Evolutionary conservation across 306 rosid species (phyloP).

Genomic region (Pyrus communis): DNA sequence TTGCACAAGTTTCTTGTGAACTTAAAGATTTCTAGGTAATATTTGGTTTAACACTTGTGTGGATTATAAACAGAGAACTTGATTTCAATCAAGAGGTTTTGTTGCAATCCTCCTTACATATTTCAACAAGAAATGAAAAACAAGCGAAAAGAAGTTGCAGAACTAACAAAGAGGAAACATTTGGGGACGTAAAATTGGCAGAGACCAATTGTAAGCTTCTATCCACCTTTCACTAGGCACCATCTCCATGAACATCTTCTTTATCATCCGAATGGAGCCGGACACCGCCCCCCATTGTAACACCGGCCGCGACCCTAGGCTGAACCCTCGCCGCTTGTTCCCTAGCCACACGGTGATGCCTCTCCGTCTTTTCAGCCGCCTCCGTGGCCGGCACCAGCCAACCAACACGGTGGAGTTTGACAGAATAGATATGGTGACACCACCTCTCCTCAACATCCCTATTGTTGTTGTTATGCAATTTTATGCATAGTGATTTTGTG

Average conservation of each 20-base stretch:
- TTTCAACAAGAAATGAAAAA: background rate
- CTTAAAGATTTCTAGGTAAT: background rate
- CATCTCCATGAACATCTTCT: slow-evolving; percentile 61
- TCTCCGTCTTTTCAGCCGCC: slow-evolving; percentile 48
- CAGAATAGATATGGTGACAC: slow-evolving; percentile 43
- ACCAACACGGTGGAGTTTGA: slow-evolving; percentile 40
- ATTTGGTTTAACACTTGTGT: background rate
- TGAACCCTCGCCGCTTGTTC: slow-evolving; percentile 59
- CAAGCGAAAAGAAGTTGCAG: slow-evolving; percentile 1
- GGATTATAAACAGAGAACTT: background rate
- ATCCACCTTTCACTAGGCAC: slow-evolving; percentile 54
- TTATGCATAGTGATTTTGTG: background rate
- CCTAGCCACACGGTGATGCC: slow-evolving; percentile 67
- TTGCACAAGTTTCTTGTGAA: background rate
- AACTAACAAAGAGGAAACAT: slow-evolving; percentile 75
- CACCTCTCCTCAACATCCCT: slow-evolving; percentile 54
- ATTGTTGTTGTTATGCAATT: background rate
- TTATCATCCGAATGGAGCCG: slow-evolving; percentile 60
- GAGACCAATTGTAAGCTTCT: slow-evolving; percentile 65
- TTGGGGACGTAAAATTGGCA: slow-evolving; percentile 70
- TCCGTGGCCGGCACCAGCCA: slow-evolving; percentile 50
- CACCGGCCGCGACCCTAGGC: slow-evolving; percentile 45
- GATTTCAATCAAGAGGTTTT: background rate
- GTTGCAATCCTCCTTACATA: slow-evolving; percentile 5
- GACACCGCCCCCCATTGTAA: slow-evolving; percentile 65